Base-by-base conservation (phyloP, 164 flowering plant species). In the Stephania yunnanensis region DNA sequence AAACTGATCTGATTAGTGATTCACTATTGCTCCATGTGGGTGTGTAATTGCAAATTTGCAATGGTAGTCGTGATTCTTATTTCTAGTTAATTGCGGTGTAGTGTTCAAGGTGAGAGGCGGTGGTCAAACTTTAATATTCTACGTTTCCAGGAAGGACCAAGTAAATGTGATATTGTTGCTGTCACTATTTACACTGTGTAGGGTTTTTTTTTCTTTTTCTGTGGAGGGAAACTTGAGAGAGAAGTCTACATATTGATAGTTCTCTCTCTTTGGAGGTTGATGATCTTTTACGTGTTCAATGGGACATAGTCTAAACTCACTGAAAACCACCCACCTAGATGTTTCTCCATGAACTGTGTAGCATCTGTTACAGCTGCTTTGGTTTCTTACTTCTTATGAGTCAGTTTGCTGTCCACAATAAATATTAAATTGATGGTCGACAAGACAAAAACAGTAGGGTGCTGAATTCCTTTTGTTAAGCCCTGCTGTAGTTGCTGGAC, bases 361-460 rank as follows among this genome's bases (percentile, higher is more conserved):
- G 61, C 19, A 53, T 74, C 67, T 68, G 68, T 50, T 68, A 45
- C 2, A 45, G 71, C 76, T 74, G 70, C 4, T 36, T 36, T 36
- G 42, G 42, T 36, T 36, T 36, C 42, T 36, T 36, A 2, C 42
- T 36, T 36, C 42, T 36, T 36, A 0, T 36, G 42, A 36, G 42
- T 36, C 42, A 36, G 42, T 36, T 36, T 36, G 42, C 42, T 36
- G 42, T 36, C 42, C 42, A 36, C 42, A 36, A 36, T 36, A 36
- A 36, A 36, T 36, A 36, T 0, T 36, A 36, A 36, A 36, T 36
- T 36, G 42, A 36, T 36, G 42, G 42, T 36, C 3, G 2, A 36
- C 42, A 36, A 31, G 42, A 36, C 42, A 36, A 36, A 36, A 36
- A 36, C 42, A 36, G 1, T 36, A 2, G 42, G 42, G 42, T 36